Conservation (phyloP, 371 early-diverging fungal species). For the Apophysomyces sp. region DNA sequence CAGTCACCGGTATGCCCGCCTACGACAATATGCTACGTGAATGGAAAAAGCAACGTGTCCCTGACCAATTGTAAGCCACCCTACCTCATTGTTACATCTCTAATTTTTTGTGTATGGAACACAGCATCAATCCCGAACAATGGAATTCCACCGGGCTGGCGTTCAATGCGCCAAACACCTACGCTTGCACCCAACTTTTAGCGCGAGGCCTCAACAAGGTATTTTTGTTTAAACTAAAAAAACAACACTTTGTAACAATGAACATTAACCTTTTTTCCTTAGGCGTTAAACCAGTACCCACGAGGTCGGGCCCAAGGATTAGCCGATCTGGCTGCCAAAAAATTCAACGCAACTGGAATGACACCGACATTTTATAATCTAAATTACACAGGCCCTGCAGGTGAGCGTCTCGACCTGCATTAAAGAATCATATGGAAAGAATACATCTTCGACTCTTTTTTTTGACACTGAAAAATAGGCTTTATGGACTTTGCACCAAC, state of each 20-base stretch:
- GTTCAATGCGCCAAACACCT: constrained; percentile 41
- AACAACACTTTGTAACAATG: background rate
- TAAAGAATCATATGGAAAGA: background rate
- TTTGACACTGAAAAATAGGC: constrained; percentile 6
- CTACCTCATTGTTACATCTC: background rate
- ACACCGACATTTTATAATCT: constrained; percentile 36
- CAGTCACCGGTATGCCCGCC: constrained; percentile 36
- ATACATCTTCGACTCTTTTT: background rate
- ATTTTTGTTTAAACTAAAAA: constrained; percentile 2
- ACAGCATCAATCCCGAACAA: constrained; percentile 16
- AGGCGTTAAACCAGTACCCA: constrained; percentile 37
- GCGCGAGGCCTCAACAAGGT: constrained; percentile 39
- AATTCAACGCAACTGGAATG: constrained; percentile 35
- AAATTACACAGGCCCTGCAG: constrained; percentile 46
- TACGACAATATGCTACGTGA: constrained; percentile 25
- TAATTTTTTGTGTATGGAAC: no score
- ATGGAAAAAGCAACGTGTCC: constrained; percentile 29
- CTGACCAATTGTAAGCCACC: constrained; percentile 15
- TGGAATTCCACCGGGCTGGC: constrained; percentile 31
- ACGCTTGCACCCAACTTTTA: constrained; percentile 38
- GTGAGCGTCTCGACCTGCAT: constrained; percentile 7
- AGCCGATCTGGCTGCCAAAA: constrained; percentile 15
- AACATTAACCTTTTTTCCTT: background rate
- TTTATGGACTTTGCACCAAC: constrained; percentile 20
- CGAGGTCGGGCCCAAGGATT: constrained; percentile 35